Conservation (phyloP, 2,329 filamentous ascomycete genomes). For the Penicillium sclerotiorum region DNA sequence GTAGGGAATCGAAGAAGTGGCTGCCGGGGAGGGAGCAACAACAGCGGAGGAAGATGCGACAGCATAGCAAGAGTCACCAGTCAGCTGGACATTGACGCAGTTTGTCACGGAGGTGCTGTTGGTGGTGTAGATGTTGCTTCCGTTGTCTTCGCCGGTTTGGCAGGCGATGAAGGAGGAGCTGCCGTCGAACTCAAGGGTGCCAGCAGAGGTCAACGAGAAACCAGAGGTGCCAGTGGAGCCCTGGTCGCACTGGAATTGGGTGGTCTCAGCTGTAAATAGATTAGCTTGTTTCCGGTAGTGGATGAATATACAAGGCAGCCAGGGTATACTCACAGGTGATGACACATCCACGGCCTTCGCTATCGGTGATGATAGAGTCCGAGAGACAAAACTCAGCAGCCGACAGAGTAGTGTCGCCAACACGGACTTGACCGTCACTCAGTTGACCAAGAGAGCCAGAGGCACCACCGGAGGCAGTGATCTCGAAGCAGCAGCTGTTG, state of each 20-base stretch:
- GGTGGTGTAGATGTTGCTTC: conserved; percentile 47
- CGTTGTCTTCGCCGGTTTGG: conserved; percentile 52
- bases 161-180: conserved; percentile 63
- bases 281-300: conserved; percentile 14
- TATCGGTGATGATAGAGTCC: conserved; percentile 58
- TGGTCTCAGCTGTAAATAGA: conserved; percentile 51
- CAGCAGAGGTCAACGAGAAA: conserved; percentile 59
- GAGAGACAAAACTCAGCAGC: conserved; percentile 57
- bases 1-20: background rate
- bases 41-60: conserved; percentile 8
- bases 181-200: conserved; percentile 56
- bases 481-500: conserved; percentile 55
- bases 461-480: conserved; percentile 54
- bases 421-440: conserved; percentile 62
- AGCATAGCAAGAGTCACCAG: conserved; percentile 39
- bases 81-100: conserved; percentile 38
- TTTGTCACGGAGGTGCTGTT: conserved; percentile 34
- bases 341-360: conserved; percentile 62
- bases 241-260: conserved; percentile 64
- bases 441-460: conserved; percentile 63
- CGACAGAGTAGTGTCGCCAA: conserved; percentile 52
- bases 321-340: conserved; percentile 57
- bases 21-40: background rate
- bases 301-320: background rate
- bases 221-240: conserved; percentile 56